Base-by-base conservation (phyloP, 2,329 filamentous ascomycete species). In the Elsinoe australis region DNA sequence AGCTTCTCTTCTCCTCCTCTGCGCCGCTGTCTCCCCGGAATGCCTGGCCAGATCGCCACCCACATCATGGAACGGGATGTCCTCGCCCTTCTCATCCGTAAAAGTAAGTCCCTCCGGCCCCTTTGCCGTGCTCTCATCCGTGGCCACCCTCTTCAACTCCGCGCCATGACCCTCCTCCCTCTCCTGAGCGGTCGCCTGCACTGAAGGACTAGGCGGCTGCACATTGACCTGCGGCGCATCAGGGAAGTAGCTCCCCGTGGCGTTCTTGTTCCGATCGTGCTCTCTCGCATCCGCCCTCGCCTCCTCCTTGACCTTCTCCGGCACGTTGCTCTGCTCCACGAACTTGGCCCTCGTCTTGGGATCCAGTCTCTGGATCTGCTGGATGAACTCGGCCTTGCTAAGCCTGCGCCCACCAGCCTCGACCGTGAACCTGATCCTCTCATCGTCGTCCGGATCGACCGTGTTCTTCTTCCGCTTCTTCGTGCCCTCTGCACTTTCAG, bases 331-430 rank as follows among this genome's bases (percentile, higher is more conserved):
- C 47, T 68, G 60, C 50, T 74, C 70, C 5, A 74, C 65, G 21
- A 69, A 64, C 39, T 68, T 70, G 10, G 71, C 72, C 29, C 77
- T 74, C 10, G 80, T 78, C 58, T 78, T 78, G 18, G 78, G 76
- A 60, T 90, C 84, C 51, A 90, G 72, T 54, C 80, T 77, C 54
- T 80, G 78, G 59, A 92, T 81, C 60, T 87, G 80, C 38, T 75
- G 71, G 52, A 92, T 79, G 60, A 92, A 90, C 59, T 88, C 84
- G 3, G 82, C 79, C 66, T 89, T 89, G 53, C 76, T 88, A 78
- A 92, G 83, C 39, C 85, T 78, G 52, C 75, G 73, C 4, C 83
- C 83, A n/a, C 80, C 77, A 26, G 81, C 79, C 35, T 76, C 79
- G 53, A 90, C 84, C 1, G 82, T 88, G 64, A 89, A 90, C 10